Evolutionary conservation across 257 asterid genomes (phyloP).

Genomic region (Cynanchum wilfordii): DNA sequence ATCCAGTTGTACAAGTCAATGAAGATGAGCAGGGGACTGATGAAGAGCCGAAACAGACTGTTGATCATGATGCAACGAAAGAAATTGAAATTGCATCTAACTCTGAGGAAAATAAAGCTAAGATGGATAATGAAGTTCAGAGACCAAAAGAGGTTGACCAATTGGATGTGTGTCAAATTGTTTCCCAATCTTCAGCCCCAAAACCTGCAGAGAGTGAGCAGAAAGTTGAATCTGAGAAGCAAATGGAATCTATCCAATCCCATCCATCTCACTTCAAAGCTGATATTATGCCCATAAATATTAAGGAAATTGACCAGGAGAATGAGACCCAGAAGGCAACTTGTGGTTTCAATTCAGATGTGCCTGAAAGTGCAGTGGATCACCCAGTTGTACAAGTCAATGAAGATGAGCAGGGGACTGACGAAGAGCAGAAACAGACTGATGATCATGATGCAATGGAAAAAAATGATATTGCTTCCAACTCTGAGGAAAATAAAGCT

Average conservation of each 20-base stretch:
- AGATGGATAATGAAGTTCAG: constrained; percentile 1
- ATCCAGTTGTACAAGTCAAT: constrained; percentile 7
- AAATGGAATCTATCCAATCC: constrained; percentile 2
- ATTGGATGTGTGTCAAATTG: constrained; percentile 5
- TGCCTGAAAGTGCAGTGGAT: constrained; percentile 4
- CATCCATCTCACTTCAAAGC: constrained; percentile 3
- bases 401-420: constrained; percentile 7
- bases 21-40: constrained; percentile 8
- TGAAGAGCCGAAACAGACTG: not conserved
- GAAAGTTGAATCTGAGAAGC: constrained; percentile 9
- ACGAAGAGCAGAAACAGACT: not conserved
- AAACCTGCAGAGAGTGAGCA: not conserved
- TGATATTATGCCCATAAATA: not conserved
- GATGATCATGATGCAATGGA: not conserved
- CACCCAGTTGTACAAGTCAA: constrained; percentile 10
- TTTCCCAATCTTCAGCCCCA: constrained; percentile 11
- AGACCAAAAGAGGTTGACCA: constrained; percentile 4
- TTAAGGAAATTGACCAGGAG: constrained; percentile 6
- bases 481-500: not conserved
- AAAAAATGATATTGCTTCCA: not conserved
- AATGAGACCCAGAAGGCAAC: not conserved
- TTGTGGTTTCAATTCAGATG: not conserved
- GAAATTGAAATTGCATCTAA: not conserved
- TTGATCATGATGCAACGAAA: not conserved
- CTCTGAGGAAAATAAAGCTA: not conserved